These are phyloP conservation scores for Microcyclospora tardicrescens DNA, from an alignment of 2,329 filamentous ascomycete species.

Conservation along the genomic window DNA sequence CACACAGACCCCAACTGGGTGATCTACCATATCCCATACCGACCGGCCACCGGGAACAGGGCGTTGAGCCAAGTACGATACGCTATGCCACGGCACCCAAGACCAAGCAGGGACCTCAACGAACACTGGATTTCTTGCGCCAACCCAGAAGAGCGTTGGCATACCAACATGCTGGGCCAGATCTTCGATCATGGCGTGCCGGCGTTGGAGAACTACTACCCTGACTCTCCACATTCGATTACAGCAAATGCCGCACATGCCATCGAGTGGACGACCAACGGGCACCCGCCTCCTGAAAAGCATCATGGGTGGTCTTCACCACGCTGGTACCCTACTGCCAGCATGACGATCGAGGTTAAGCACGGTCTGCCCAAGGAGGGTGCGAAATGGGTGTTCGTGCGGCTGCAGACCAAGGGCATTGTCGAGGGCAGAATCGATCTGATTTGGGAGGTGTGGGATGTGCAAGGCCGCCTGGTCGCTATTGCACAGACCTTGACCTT, in stretches of 20 bases:
- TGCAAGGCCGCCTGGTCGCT: constrained; percentile 2
- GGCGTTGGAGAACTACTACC: constrained; percentile 5
- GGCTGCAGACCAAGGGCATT: constrained; percentile 9
- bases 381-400: constrained; percentile 10
- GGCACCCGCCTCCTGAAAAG: constrained; percentile 1
- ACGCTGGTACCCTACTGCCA: constrained; percentile 7
- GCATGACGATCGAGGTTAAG: constrained; percentile 12
- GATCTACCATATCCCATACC: background rate
- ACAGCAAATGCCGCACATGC: too few relatives aligned
- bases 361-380: constrained; percentile 8
- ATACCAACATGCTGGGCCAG: constrained; percentile 4
- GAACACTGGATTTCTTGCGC: too few relatives aligned
- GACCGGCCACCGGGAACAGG: too few relatives aligned
- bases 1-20: background rate
- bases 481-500: background rate
- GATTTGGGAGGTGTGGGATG: constrained; percentile 12
- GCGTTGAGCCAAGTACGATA: too few relatives aligned
- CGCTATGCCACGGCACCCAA: background rate
- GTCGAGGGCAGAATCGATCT: constrained; percentile 11
- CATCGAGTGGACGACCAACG: background rate
- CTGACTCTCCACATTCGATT: constrained; percentile 1
- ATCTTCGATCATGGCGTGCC: constrained; percentile 4
- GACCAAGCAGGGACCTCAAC: too few relatives aligned
- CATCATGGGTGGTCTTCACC: constrained; percentile 7
- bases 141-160: constrained; percentile 1